Conservation (phyloP, 768 basidiomycete genomes). For the Suillus ampliporus region DNA sequence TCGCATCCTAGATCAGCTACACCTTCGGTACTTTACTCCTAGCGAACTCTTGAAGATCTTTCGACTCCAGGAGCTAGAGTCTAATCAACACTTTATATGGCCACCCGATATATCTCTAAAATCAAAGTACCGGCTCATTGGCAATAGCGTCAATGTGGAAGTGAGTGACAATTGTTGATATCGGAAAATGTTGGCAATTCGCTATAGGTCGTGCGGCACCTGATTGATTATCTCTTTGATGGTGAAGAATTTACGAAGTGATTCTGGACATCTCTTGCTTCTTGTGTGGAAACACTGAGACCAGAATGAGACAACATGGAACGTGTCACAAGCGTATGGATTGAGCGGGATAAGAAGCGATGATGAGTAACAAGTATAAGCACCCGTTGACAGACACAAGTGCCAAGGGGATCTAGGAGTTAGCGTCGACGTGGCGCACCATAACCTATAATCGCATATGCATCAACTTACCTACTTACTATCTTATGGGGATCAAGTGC, state of each 20-base stretch:
- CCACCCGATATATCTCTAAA: constrained; percentile 64
- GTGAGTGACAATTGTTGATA: constrained; percentile 40
- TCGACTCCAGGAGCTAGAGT: constrained; percentile 47
- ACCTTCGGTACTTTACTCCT: constrained; percentile 78
- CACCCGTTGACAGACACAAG: too few relatives aligned
- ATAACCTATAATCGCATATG: too few relatives aligned
- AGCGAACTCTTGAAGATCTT: constrained; percentile 73
- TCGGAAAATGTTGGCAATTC: not conserved
- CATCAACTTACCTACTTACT: too few relatives aligned
- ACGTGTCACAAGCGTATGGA: too few relatives aligned
- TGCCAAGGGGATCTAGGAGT: too few relatives aligned
- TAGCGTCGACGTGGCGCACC: too few relatives aligned
- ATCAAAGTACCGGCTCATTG: constrained; percentile 77
- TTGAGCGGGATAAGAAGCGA: too few relatives aligned
- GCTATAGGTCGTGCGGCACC: constrained; percentile 49
- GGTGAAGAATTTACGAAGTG: constrained; percentile 20
- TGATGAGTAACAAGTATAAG: too few relatives aligned
- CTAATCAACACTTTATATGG: constrained; percentile 56
- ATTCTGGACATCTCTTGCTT: not conserved
- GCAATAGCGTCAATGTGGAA: constrained; percentile 82
- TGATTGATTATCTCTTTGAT: constrained; percentile 64
- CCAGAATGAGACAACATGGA: too few relatives aligned
- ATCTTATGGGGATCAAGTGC: not conserved
- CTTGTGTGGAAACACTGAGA: too few relatives aligned
- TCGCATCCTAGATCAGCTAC: constrained; percentile 60